Conservation (phyloP, 2,329 filamentous ascomycete genomes). For the Cercospora canescens region DNA sequence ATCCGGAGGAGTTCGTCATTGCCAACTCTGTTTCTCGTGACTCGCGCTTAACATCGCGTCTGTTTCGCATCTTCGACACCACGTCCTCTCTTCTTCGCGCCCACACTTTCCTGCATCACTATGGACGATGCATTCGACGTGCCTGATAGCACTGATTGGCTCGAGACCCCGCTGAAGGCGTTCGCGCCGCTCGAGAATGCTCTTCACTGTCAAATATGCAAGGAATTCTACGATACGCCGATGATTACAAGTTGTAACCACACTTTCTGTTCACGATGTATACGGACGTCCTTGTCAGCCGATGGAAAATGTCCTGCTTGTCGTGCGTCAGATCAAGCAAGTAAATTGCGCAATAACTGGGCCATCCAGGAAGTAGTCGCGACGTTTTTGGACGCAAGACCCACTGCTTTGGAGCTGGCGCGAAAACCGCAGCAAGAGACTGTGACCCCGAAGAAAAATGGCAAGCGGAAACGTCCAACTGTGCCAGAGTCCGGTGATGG, state of each 20-base stretch:
- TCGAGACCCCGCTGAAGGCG: conserved; percentile 65
- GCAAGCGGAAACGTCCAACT: conserved; percentile 55
- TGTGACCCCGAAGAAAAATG: conserved; percentile 24
- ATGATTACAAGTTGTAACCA: conserved; percentile 95
- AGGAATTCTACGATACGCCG: conserved; percentile 92
- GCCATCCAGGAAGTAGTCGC: conserved; percentile 82
- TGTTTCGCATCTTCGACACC: neutral
- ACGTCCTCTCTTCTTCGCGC: neutral
- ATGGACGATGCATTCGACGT: conserved; percentile 45
- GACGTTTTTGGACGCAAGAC: conserved; percentile 68
- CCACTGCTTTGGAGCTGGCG: conserved; percentile 65
- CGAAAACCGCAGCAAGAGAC: conserved; percentile 31
- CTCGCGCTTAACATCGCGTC: neutral
- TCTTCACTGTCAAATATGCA: conserved; percentile 94
- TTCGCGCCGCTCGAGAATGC: conserved; percentile 76
- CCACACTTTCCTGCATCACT: neutral
- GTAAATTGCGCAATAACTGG: conserved; percentile 82
- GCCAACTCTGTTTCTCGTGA: neutral
- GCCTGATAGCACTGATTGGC: conserved; percentile 83
- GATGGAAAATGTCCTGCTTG: conserved; percentile 90
- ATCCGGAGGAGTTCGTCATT: conserved; percentile 3
- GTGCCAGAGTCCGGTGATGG: conserved; percentile 36
- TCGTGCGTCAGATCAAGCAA: conserved; percentile 74
- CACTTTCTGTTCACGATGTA: conserved; percentile 96
- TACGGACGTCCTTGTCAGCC: conserved; percentile 76